Conservation (phyloP, 768 basidiomycete species). For the Panaeolus cyanescens region DNA sequence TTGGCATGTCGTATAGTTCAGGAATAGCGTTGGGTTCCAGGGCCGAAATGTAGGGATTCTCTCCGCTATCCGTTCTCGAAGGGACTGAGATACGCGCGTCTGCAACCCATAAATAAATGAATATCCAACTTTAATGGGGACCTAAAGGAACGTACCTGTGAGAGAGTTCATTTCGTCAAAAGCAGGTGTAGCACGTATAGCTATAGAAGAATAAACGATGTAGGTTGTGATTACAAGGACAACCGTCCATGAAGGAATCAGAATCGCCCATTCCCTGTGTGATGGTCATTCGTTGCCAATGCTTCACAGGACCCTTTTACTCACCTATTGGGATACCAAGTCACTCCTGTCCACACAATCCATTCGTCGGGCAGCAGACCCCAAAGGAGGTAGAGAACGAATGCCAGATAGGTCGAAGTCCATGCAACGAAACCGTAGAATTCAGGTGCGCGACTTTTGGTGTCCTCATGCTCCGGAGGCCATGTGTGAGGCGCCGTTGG, state of each 20-base stretch:
- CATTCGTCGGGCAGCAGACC: constrained; percentile 74
- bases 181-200: constrained; percentile 68
- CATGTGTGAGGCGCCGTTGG: constrained; percentile 25
- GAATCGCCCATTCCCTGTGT: constrained; percentile 80
- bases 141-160: constrained; percentile 48
- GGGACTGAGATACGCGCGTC: constrained; percentile 63
- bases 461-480: constrained; percentile 34
- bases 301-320: constrained; percentile 14
- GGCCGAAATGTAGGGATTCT: constrained; percentile 52
- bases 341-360: constrained; percentile 65
- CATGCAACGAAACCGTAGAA: constrained; percentile 91
- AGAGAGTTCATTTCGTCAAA: constrained; percentile 70
- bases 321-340: constrained; percentile 89
- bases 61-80: constrained; percentile 21
- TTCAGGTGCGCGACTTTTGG: constrained; percentile 74
- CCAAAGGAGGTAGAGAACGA: constrained; percentile 76
- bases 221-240: constrained; percentile 76
- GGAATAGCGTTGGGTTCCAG: constrained; percentile 51
- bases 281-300: not conserved
- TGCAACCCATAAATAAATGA: constrained; percentile 26
- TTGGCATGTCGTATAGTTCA: constrained; percentile 80
- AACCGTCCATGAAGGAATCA: constrained; percentile 78
- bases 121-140: constrained; percentile 9
- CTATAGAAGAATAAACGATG: constrained; percentile 74
- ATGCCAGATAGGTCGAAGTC: constrained; percentile 74